phyloP scores from a whole-genome alignment of 805 yeast species.

The Ogataea pini region DNA sequence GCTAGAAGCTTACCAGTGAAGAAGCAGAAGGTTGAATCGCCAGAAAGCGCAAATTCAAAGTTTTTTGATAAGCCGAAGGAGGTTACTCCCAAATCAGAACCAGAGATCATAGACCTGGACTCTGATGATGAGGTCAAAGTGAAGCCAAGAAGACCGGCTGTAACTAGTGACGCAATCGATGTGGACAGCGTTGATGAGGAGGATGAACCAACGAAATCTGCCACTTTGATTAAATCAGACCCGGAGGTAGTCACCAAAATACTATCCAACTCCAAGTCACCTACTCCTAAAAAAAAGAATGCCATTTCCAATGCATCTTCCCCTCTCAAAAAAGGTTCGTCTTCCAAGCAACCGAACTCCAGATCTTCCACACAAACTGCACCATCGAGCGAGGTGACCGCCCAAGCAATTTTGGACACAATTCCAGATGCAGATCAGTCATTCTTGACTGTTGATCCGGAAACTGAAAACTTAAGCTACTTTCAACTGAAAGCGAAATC shows the following conservation, averaged over 20 bases:
- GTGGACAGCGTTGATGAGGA: constrained; percentile 10
- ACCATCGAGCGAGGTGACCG: constrained; percentile 35
- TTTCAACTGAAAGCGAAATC: constrained; percentile 57
- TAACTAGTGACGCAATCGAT: not conserved
- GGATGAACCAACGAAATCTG: constrained; percentile 1
- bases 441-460: constrained; percentile 39
- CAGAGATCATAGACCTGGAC: constrained; percentile 11
- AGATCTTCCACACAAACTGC: not conserved
- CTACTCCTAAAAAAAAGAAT: constrained; percentile 5
- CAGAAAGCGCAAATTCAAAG: not conserved
- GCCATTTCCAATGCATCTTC: not conserved
- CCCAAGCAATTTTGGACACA: constrained; percentile 55
- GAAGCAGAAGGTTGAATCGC: constrained; percentile 9
- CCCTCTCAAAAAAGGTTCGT: not conserved
- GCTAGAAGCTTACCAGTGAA: not conserved
- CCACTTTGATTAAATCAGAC: not conserved
- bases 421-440: constrained; percentile 74
- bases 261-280: not conserved
- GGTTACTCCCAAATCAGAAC: not conserved
- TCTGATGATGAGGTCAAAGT: constrained; percentile 14
- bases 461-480: constrained; percentile 49
- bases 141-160: not conserved
- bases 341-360: not conserved
- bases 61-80: constrained; percentile 1
- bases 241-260: constrained; percentile 5